Evolutionary conservation across 352 stramenopile species (phyloP).

Genomic region (Globisporangium apiculatum): DNA sequence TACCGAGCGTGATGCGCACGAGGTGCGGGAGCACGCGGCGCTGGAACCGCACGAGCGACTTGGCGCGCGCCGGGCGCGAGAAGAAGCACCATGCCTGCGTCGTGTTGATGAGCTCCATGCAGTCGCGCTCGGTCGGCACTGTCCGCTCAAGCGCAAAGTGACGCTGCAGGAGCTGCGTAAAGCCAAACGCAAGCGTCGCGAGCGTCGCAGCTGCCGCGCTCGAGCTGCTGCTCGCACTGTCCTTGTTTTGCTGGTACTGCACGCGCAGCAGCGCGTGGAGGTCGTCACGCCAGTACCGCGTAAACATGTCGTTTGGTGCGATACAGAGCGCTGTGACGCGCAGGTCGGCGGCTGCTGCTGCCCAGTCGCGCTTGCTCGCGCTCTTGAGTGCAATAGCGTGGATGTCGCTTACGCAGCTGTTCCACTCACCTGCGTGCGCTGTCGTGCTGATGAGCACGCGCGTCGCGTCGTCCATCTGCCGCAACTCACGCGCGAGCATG

Average conservation of each 20-base stretch:
- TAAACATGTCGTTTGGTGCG: conserved; percentile 54
- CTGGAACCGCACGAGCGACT: conserved; percentile 26
- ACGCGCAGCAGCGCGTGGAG: conserved; percentile 39
- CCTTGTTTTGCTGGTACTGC: conserved; percentile 68
- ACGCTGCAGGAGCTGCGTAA: conserved; percentile 34
- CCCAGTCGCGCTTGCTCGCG: conserved; percentile 30
- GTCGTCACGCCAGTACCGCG: conserved; percentile 69
- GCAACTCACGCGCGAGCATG: conserved; percentile 38
- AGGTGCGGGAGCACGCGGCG: conserved; percentile 33
- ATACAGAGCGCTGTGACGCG: conserved; percentile 41
- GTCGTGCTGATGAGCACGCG: conserved; percentile 17
- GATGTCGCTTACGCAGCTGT: conserved; percentile 45
- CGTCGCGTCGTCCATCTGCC: conserved; percentile 13
- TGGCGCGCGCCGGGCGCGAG: conserved; percentile 28
- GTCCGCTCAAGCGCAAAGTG: conserved; percentile 33
- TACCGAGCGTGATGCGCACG: conserved; percentile 41
- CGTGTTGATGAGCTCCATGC: conserved; percentile 81
- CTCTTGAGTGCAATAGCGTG: conserved; percentile 44
- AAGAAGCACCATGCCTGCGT: conserved; percentile 78
- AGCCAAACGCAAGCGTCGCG: conserved; percentile 20
- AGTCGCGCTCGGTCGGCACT: conserved; percentile 42
- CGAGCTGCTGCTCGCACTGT: conserved; percentile 15
- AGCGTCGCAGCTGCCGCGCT: conserved; percentile 16
- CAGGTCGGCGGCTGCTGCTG: conserved; percentile 37
- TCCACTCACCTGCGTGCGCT: conserved; percentile 49